Conservation (phyloP, 495 filamentous ascomycete genomes). For the Pyrenopolyporus hunteri region DNA sequence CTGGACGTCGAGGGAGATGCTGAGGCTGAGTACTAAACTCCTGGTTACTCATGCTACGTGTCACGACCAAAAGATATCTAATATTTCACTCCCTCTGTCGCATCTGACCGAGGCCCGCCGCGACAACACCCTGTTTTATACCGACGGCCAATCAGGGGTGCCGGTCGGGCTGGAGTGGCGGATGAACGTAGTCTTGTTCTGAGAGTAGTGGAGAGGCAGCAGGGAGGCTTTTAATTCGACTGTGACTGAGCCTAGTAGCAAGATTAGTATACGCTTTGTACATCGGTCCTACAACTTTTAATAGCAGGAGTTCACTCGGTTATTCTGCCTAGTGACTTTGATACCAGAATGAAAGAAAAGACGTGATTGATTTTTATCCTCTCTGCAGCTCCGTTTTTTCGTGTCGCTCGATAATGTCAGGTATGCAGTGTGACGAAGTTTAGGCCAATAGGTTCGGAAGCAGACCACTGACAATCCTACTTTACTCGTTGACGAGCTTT, state of each 20-base stretch:
- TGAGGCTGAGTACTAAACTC: constrained; percentile 92
- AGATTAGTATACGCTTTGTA: constrained; percentile 45
- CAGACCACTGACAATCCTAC: constrained; percentile 13
- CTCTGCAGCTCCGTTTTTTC: constrained; percentile 34
- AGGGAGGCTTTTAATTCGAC: constrained; percentile 36
- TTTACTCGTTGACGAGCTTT: constrained; percentile 27
- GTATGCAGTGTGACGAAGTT: constrained; percentile 33
- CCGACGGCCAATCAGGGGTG: constrained; percentile 23
- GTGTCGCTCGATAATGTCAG: constrained; percentile 24
- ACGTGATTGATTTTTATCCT: constrained; percentile 6
- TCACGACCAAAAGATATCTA: constrained; percentile 33
- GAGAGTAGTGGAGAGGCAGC: constrained; percentile 27
- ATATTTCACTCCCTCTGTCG: constrained; percentile 34
- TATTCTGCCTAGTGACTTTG: constrained; percentile 13
- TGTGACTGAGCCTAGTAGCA: constrained; percentile 40
- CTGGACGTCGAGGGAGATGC: constrained; percentile 84
- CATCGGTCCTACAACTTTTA: constrained; percentile 44
- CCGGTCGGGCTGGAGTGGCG: constrained; percentile 26
- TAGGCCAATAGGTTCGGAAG: constrained; percentile 18
- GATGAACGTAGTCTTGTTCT: constrained; percentile 24
- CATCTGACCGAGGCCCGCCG: constrained; percentile 34
- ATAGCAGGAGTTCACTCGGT: constrained; percentile 38
- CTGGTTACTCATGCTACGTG: constrained; percentile 28
- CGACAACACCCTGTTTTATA: constrained; percentile 31
- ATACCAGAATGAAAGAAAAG: constrained; percentile 4